phyloP scores from a whole-genome alignment of 163 green algal species.

The Prototheca cutis region DNA sequence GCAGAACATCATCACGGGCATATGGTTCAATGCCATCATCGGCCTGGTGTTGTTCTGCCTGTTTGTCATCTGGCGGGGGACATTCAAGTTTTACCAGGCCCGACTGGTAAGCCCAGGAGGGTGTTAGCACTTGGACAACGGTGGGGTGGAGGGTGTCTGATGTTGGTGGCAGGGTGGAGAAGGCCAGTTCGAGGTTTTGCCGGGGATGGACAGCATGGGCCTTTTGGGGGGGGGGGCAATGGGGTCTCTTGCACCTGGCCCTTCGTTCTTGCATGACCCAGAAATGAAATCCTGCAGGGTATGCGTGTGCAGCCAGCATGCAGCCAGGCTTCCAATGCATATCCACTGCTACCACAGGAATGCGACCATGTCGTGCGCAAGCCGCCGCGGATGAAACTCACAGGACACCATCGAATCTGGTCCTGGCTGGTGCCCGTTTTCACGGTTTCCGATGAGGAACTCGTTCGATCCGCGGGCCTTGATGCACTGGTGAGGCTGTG shows the following conservation, averaged over 20 bases:
- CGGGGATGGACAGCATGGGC: too few species aligned
- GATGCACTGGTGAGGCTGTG: slow-evolving; percentile 15
- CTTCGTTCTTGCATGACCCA: too few species aligned
- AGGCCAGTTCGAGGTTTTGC: too few species aligned
- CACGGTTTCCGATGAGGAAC: slow-evolving; percentile 20
- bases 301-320: too few species aligned
- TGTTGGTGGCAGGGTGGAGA: too few species aligned
- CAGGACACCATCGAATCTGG: slow-evolving; percentile 15
- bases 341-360: too few species aligned
- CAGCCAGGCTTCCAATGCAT: too few species aligned
- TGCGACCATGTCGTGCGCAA: slow-evolving; percentile 18
- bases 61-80: neutral
- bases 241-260: too few species aligned
- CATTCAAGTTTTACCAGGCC: slow-evolving; percentile 24
- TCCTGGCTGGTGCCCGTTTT: slow-evolving; percentile 28
- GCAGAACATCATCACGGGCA: slow-evolving; percentile 22
- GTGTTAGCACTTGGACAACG: too few species aligned
- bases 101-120: slow-evolving; percentile 11
- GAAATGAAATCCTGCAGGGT: too few species aligned
- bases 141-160: too few species aligned
- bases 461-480: slow-evolving; percentile 21
- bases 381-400: slow-evolving; percentile 18
- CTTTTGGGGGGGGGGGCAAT: too few species aligned
- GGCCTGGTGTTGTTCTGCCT: slow-evolving; percentile 12
- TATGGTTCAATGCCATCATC: slow-evolving; percentile 12